phyloP scores from a whole-genome alignment of 129 eudicot genomes.

The Lonicera japonica region DNA sequence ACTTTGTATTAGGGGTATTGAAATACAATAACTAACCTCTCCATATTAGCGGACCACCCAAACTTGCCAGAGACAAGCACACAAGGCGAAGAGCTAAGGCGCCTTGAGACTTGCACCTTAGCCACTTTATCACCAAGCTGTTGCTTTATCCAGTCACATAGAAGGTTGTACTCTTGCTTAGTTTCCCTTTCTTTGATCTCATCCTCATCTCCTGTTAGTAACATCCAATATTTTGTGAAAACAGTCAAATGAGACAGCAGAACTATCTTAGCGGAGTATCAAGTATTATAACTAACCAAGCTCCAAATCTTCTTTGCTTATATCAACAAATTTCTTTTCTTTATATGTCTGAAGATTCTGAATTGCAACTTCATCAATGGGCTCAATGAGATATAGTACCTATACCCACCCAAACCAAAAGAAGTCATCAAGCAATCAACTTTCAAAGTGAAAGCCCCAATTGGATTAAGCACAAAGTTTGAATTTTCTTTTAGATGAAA shows the following conservation, averaged over 20 bases:
- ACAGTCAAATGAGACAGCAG: not conserved
- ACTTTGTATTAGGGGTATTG: no score
- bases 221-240: not conserved
- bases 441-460: not conserved
- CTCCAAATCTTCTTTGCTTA: conserved; percentile 98
- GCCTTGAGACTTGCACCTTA: conserved; percentile 90
- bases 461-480: no score
- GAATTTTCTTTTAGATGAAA: no score
- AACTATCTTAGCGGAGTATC: not conserved
- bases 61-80: conserved; percentile 97
- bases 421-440: not conserved
- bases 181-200: conserved; percentile 89
- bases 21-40: conserved; percentile 45
- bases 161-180: conserved; percentile 72
- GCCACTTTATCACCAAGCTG: conserved; percentile 97
- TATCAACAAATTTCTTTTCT: conserved; percentile 94
- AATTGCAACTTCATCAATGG: conserved; percentile 94
- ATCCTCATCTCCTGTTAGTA: conserved; percentile 65
- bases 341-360: conserved; percentile 88
- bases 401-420: conserved; percentile 7
- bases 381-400: conserved; percentile 83
- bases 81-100: conserved; percentile 93
- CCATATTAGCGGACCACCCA: conserved; percentile 99
- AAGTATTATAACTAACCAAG: conserved; percentile 53
- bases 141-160: conserved; percentile 97